phyloP scores from a whole-genome alignment of 2,329 filamentous ascomycete species.

The Sclerotinia subarctica region DNA sequence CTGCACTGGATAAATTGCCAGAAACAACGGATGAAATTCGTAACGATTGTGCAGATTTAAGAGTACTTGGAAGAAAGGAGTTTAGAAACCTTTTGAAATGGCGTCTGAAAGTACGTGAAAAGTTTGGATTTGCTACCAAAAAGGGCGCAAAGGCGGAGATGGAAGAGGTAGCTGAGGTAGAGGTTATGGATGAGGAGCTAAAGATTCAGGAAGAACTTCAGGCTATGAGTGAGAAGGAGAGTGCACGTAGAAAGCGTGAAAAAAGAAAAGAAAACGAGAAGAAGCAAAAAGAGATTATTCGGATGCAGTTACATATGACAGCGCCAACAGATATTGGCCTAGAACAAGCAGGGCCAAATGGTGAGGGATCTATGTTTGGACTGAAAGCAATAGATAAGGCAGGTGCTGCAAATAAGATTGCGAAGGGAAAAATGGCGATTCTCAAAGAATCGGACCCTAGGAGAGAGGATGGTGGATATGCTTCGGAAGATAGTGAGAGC shows the following conservation, averaged over 20 bases:
- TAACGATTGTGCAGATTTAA: conserved; percentile 75
- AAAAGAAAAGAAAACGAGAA: conserved; percentile 85
- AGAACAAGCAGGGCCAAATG: conserved; percentile 76
- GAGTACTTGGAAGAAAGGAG: conserved; percentile 88
- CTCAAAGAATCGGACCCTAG: conserved; percentile 54
- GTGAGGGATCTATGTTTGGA: conserved; percentile 81
- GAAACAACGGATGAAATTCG: conserved; percentile 84
- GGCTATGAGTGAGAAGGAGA: conserved; percentile 75
- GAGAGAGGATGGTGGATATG: conserved; percentile 60
- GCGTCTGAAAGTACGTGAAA: conserved; percentile 84
- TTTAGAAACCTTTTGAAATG: conserved; percentile 88
- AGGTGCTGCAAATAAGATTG: conserved; percentile 64
- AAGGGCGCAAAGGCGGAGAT: conserved; percentile 43
- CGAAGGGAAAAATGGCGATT: conserved; percentile 74
- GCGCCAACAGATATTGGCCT: conserved; percentile 94
- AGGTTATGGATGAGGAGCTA: conserved; percentile 92
- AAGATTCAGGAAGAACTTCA: conserved; percentile 85
- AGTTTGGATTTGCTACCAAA: conserved; percentile 82
- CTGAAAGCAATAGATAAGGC: conserved; percentile 79
- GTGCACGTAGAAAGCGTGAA: conserved; percentile 74
- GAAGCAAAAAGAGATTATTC: conserved; percentile 91
- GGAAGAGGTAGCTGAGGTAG: conserved; percentile 71
- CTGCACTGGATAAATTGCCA: conserved; percentile 78
- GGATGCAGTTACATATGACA: conserved; percentile 96
- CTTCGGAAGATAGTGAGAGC: conserved; percentile 55